Evolutionary conservation across 1,284 basidiomycete genomes (phyloP), one percentile per base, ranked within the genome.

Genomic region (Papiliotrema laurentii): DNA sequence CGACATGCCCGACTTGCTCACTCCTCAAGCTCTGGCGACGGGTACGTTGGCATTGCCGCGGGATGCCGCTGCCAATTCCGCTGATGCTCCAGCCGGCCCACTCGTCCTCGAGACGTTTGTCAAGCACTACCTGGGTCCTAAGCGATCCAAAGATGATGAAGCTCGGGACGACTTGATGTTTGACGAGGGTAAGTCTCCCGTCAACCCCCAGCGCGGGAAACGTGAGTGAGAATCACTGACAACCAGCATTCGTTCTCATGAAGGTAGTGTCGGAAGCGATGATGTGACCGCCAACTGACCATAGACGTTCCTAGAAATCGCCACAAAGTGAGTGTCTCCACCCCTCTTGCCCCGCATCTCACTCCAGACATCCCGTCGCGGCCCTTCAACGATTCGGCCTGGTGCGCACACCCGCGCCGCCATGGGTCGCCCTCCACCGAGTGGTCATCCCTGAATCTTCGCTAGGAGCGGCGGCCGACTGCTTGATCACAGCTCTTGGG

Each of bases 351-450:
- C 39, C 18, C 39, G 26, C 30, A 24, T 24, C 40, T 43, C 42
- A 27, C 24, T 1, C 11, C 50, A 80, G 79, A 51, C 86, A 89
- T 68, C 84, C 87, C 0, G 84, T 92, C 3, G 88, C 92, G 66
- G 87, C 91, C 45, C 75, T 91, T 0, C 90, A 94, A 70, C 78
- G 80, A 30, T 91, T 94, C 62, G 83, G 86, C 4, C 91, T 93
- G 63, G 86, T 85, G 0, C 82, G 85, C 16, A 89, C 89, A 0
- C 89, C 89, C 0, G 83, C 89, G 3, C 89, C 92, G 3, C 91
- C 91, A 36, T 92, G 87, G 83, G 86, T 91, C 3, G 86, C 84
- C 54, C 81, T 88, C 28, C 80, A 90, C 36, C 80, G 85, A 24
- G 77, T 89, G 4, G 68, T 84, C 6, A 81, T 98, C 2, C 78